Evolutionary conservation across 345 rosid species (phyloP).

Genomic region (Aurinia saxatilis): DNA sequence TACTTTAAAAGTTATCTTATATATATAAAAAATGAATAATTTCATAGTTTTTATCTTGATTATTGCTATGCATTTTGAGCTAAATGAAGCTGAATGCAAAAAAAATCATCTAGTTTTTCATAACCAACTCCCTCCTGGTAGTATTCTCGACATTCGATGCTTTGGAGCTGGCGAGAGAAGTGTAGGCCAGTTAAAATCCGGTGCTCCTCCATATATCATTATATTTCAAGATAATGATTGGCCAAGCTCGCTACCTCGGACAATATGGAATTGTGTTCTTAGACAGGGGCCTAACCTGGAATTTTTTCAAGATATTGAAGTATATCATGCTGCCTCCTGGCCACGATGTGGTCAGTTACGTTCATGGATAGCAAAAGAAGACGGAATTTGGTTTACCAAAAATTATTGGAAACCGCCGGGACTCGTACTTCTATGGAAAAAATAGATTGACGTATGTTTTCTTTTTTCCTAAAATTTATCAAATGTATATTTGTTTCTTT

Average conservation of each 20-base stretch:
- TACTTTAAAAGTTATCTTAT: too few species aligned
- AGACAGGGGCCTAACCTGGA: not conserved
- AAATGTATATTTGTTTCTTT: too few species aligned
- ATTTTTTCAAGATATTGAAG: not conserved
- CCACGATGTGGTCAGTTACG: not conserved
- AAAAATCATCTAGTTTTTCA: not conserved
- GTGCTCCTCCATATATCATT: not conserved
- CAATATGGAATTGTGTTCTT: not conserved
- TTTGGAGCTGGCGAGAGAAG: not conserved
- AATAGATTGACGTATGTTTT: too few species aligned
- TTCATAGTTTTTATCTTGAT: not conserved
- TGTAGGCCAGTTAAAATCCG: not conserved
- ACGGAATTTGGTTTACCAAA: not conserved
- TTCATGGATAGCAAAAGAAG: not conserved
- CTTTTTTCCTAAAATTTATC: too few species aligned
- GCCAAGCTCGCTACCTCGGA: too few species aligned
- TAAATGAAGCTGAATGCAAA: not conserved
- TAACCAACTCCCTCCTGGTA: not conserved
- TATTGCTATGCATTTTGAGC: not conserved
- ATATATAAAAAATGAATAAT: not conserved
- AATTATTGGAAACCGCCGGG: not conserved
- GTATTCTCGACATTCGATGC: not conserved
- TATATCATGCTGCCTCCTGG: not conserved
- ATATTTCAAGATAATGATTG: too few species aligned
- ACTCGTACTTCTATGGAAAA: too few species aligned